phyloP scores from a whole-genome alignment of 2,329 filamentous ascomycete species.

The Xylaria sp. region DNA sequence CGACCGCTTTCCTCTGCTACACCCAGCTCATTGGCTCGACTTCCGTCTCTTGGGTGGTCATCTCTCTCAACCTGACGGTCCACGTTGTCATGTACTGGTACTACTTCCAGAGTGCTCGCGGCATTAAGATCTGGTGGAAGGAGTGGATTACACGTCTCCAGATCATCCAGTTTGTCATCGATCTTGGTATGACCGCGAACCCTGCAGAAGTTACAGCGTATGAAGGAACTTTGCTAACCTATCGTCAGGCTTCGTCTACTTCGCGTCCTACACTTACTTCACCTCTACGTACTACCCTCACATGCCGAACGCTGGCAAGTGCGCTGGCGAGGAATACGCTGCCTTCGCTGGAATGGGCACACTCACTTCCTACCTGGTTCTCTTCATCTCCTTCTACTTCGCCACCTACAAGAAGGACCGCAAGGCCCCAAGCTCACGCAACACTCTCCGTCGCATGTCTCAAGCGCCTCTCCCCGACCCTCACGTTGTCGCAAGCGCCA shows the following conservation, averaged over 20 bases:
- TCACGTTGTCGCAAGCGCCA: conserved; percentile 63
- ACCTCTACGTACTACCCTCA: conserved; percentile 80
- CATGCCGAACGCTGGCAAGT: conserved; percentile 78
- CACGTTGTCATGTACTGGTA: conserved; percentile 99
- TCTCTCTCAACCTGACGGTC: conserved; percentile 85
- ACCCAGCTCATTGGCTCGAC: conserved; percentile 92
- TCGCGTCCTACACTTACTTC: conserved; percentile 99
- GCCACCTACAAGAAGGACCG: conserved; percentile 89
- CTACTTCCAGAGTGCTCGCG: conserved; percentile 98
- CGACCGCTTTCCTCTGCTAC: conserved; percentile 95
- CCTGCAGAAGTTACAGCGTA: neutral
- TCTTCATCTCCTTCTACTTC: conserved; percentile 99
- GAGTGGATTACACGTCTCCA: conserved; percentile 98
- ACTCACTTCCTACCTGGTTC: conserved; percentile 87
- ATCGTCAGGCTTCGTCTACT: conserved; percentile 83
- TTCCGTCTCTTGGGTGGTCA: conserved; percentile 90
- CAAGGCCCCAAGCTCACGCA: conserved; percentile 75
- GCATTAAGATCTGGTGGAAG: conserved; percentile 98
- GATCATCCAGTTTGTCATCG: conserved; percentile 95
- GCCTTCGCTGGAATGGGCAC: conserved; percentile 89
- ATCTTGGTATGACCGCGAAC: conserved; percentile 65
- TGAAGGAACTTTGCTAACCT: conserved; percentile 16
- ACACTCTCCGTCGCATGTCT: conserved; percentile 62
- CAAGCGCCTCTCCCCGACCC: conserved; percentile 72
- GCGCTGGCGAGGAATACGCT: conserved; percentile 94